phyloP scores from a whole-genome alignment of 129 eudicot species.

The Sambucus nigra region DNA sequence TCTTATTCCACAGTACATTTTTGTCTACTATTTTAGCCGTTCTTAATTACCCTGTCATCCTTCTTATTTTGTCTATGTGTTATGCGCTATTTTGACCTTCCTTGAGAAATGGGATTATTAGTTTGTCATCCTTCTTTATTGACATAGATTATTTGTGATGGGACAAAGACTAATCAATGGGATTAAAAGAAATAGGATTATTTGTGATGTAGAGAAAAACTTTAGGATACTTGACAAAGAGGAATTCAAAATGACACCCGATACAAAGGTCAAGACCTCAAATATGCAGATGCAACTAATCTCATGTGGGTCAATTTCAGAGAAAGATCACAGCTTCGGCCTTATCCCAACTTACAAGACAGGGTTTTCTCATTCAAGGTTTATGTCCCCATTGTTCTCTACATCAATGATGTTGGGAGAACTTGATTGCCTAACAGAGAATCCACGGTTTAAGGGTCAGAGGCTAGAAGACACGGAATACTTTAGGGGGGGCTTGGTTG shows the following conservation, averaged over 20 bases:
- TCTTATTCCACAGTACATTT: no score
- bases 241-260: conserved; percentile 32
- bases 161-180: no score
- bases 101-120: no score
- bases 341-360: conserved; percentile 72
- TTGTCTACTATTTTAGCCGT: no score
- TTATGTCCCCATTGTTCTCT: conserved; percentile 78
- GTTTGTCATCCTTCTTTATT: no score
- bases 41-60: no score
- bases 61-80: no score
- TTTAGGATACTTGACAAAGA: conserved; percentile 50
- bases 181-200: no score
- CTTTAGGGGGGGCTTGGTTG: conserved; percentile 85
- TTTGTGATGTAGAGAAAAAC: no score
- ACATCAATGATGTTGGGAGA: conserved; percentile 73
- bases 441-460: conserved; percentile 62
- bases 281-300: conserved; percentile 74
- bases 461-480: conserved; percentile 78
- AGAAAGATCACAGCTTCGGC: conserved; percentile 84
- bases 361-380: conserved; percentile 60
- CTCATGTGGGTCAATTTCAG: conserved; percentile 88
- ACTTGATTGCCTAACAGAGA: conserved; percentile 67
- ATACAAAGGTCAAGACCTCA: conserved; percentile 57
- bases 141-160: no score
- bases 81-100: no score